phyloP scores from a whole-genome alignment of 306 rosid genomes.

The Ziziphus jujuba region DNA sequence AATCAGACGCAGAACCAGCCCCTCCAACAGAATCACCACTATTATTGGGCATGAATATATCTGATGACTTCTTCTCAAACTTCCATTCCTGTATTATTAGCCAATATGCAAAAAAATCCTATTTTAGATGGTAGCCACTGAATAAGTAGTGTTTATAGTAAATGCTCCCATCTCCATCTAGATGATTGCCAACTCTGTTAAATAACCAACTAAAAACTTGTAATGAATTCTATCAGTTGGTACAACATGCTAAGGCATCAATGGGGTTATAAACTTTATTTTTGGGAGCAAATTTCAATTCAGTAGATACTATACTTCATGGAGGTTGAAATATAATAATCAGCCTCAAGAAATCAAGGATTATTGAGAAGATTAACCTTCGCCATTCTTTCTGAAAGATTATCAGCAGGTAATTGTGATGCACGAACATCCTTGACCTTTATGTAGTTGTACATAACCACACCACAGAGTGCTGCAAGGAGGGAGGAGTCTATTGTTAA shows the following conservation, averaged over 20 bases:
- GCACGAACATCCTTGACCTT: slow-evolving; percentile 91
- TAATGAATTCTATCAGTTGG: background rate
- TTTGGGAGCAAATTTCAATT: background rate
- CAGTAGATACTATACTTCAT: background rate
- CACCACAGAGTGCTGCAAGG: slow-evolving; percentile 79
- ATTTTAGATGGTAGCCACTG: background rate
- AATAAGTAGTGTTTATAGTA: no score
- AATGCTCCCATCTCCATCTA: no score
- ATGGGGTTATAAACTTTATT: background rate
- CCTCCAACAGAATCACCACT: slow-evolving; percentile 38
- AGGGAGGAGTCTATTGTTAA: slow-evolving; percentile 1
- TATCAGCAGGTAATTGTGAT: slow-evolving; percentile 60
- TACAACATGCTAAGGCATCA: background rate
- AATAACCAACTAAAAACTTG: no score
- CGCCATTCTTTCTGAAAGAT: slow-evolving; percentile 57
- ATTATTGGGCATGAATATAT: slow-evolving; percentile 47
- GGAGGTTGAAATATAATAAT: no score
- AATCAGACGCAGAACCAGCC: slow-evolving; percentile 38
- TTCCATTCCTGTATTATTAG: slow-evolving; percentile 77
- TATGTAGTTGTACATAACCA: slow-evolving; percentile 89
- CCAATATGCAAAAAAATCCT: slow-evolving; percentile 6
- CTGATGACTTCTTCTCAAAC: slow-evolving; percentile 80
- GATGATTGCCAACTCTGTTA: no score
- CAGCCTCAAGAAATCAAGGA: slow-evolving; percentile 11
- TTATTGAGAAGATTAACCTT: slow-evolving; percentile 48